Evolutionary conservation across 2,329 filamentous ascomycete genomes (phyloP).

Genomic region (Bipolaris gigantea): DNA sequence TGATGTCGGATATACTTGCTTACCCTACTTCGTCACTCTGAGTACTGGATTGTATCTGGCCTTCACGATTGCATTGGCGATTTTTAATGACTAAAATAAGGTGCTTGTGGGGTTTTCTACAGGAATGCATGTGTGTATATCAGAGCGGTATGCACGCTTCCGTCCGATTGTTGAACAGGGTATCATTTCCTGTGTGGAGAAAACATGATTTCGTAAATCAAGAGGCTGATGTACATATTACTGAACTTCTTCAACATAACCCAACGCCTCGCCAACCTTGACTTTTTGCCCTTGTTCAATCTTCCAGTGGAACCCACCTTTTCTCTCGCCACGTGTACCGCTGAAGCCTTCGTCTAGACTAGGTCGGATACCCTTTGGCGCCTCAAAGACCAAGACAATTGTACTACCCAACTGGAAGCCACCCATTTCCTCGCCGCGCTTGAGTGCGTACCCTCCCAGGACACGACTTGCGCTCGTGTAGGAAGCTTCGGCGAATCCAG

Average conservation of each 20-base stretch:
- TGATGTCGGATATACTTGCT: too few relatives aligned
- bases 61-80: too few relatives aligned
- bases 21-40: too few relatives aligned
- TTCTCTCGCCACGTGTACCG: slow-evolving; percentile 50
- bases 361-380: slow-evolving; percentile 65
- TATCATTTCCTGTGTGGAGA: slow-evolving; percentile 1
- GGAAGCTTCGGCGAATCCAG: slow-evolving; percentile 90
- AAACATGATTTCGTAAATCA: not conserved
- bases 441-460: slow-evolving; percentile 79
- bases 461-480: slow-evolving; percentile 78
- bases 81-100: too few relatives aligned
- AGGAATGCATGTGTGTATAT: not conserved
- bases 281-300: slow-evolving; percentile 86
- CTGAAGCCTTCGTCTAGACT: slow-evolving; percentile 60
- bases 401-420: slow-evolving; percentile 96
- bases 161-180: not conserved
- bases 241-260: slow-evolving; percentile 62
- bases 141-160: slow-evolving; percentile 5
- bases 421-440: slow-evolving; percentile 93
- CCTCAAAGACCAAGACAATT: slow-evolving; percentile 94
- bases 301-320: slow-evolving; percentile 79
- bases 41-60: too few relatives aligned
- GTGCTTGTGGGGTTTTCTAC: not conserved
- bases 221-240: not conserved
- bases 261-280: slow-evolving; percentile 85